Conservation (phyloP, 2,329 filamentous ascomycete genomes). For the Colletotrichum caudatum region DNA sequence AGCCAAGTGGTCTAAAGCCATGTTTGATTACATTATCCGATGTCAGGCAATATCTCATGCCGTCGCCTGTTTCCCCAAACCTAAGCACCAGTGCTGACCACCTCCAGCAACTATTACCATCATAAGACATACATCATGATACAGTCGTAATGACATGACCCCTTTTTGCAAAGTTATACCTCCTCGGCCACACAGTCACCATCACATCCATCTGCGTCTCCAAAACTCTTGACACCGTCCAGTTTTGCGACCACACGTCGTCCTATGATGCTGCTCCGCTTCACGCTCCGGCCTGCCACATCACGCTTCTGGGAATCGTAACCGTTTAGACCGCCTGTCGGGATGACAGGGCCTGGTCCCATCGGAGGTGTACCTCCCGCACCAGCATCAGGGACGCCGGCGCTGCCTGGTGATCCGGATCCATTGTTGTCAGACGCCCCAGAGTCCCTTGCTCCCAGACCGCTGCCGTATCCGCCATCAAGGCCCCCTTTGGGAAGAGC, state of each 20-base stretch:
- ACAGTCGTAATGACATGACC: constrained; percentile 1
- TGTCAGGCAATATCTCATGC: constrained; percentile 12
- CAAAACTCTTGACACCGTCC: background rate
- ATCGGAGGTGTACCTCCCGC: background rate
- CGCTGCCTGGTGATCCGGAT: background rate
- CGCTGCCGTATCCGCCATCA: constrained; percentile 25
- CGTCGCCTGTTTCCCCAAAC: constrained; percentile 6
- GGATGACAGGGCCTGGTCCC: constrained; percentile 7
- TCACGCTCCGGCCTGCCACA: constrained; percentile 8
- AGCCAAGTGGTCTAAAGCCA: background rate
- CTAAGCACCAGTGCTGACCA: background rate
- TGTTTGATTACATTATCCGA: constrained; percentile 30
- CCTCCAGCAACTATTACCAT: background rate
- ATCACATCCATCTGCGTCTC: background rate
- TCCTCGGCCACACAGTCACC: background rate
- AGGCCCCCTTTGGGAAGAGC: constrained; percentile 26
- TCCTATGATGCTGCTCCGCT: constrained; percentile 37
- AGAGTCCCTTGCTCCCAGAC: constrained; percentile 36
- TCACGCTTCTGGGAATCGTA: constrained; percentile 15
- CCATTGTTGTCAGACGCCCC: constrained; percentile 21
- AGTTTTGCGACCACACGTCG: constrained; percentile 21
- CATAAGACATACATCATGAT: constrained; percentile 32
- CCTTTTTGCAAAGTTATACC: background rate
- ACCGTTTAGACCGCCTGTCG: constrained; percentile 11
- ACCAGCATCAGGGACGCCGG: background rate